Evolutionary conservation across 179 eudicot genomes (phyloP).

Genomic region (Amaranthus tricolor): DNA sequence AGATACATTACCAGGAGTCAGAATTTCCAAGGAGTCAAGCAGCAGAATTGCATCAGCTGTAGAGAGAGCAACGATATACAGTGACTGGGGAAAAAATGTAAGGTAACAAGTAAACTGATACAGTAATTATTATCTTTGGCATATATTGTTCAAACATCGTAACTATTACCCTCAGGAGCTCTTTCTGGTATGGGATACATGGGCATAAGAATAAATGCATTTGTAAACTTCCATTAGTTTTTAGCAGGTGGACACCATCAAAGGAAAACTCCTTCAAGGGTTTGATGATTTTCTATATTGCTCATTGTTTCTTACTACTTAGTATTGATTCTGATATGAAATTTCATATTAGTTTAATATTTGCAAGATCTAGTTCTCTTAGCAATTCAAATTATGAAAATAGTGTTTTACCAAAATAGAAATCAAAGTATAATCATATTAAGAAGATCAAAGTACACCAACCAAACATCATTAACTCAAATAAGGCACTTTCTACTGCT

Average conservation of each 20-base stretch:
- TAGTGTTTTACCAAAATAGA: background rate
- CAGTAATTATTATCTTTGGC: background rate
- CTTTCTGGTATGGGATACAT: background rate
- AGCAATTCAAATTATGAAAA: background rate
- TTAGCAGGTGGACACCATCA: background rate
- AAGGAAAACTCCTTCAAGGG: background rate
- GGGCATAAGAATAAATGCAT: background rate
- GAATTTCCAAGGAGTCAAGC: background rate
- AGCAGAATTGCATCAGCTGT: background rate
- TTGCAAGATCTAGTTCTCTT: background rate
- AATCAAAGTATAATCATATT: background rate
- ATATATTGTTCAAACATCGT: background rate
- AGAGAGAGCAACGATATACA: background rate
- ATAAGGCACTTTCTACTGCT: background rate
- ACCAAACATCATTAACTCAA: background rate
- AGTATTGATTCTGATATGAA: background rate
- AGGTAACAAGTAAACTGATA: background rate
- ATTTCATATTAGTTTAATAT: background rate
- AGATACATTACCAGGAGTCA: background rate
- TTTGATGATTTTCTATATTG: background rate
- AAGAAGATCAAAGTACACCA: background rate
- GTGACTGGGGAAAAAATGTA: background rate
- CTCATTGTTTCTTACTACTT: background rate
- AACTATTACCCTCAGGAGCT: background rate
- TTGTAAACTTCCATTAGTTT: background rate